Evolutionary conservation across 306 rosid species (phyloP).

Genomic region (cucumber (Cucumis sativus)): Cucumber_9930_V3 NC_026657.2:10710001-10710500

Average conservation of each 20-base stretch:
- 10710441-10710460: constrained; percentile 92
- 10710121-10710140: not conserved
- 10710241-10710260: not conserved
- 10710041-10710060: not conserved
- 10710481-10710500: not conserved
- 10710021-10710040: not conserved
- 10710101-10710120: not conserved
- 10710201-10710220: not conserved
- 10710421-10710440: constrained; percentile 78
- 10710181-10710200: not conserved
- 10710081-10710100: not conserved
- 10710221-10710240: not conserved
- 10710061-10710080: not conserved
- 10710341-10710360: constrained; percentile 89
- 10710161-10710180: not conserved
- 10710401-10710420: constrained; percentile 78
- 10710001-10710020: not conserved
- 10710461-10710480: constrained; percentile 8
- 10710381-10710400: constrained; percentile 92
- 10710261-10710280: not conserved
- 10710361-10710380: constrained; percentile 76
- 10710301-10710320: constrained; percentile 20
- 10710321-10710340: constrained; percentile 96
- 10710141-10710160: not conserved
- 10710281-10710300: not conserved